Percentiles rank a stretch among this genome's conserved stretches.
These are phyloP conservation scores for Trypanosoma congolense DNA, from an alignment of 208 protist species.

Conservation along the genomic window DNA sequence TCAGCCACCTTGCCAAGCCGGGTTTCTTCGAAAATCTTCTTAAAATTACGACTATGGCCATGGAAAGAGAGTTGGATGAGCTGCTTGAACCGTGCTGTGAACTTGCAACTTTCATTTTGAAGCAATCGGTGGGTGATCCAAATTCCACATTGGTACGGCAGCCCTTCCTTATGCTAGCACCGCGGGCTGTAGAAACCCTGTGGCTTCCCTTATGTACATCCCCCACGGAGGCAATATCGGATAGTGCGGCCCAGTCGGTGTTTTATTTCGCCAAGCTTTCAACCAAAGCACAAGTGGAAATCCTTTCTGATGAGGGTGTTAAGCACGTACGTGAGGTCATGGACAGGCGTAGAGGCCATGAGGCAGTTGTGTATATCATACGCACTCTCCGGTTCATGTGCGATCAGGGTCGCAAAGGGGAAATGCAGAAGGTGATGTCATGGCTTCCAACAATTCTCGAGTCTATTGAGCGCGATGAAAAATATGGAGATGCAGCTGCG, in stretches of 20 bases:
- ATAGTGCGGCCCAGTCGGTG: constrained; percentile 44
- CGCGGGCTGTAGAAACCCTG: constrained; percentile 29
- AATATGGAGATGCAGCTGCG: constrained; percentile 7
- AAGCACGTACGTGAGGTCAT: constrained; percentile 20
- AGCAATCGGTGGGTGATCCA: constrained; percentile 26
- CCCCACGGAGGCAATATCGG: constrained; percentile 20
- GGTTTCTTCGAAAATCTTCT: constrained; percentile 44
- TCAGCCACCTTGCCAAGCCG: constrained; percentile 33
- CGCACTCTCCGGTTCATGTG: constrained; percentile 36
- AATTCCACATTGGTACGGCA: constrained; percentile 29
- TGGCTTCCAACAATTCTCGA: constrained; percentile 9
- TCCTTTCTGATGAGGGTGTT: constrained; percentile 34
- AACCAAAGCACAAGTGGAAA: constrained; percentile 27
- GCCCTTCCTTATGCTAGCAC: constrained; percentile 31
- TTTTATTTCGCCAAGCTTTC: constrained; percentile 41
- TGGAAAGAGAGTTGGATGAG: constrained; percentile 24
- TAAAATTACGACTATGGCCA: constrained; percentile 32
- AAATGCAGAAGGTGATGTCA: constrained; percentile 10
- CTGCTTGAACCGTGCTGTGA: constrained; percentile 30
- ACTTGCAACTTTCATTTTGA: constrained; percentile 32
- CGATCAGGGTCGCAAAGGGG: constrained; percentile 14
- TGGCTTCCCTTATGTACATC: constrained; percentile 53
- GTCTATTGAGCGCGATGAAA: constrained; percentile 10
- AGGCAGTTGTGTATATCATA: constrained; percentile 38
- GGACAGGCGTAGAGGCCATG: constrained; percentile 20